Evolutionary conservation across 768 basidiomycete species (phyloP), one percentile per base, ranked within the genome.

Genomic region (Gelatoporia subvermispora): DNA sequence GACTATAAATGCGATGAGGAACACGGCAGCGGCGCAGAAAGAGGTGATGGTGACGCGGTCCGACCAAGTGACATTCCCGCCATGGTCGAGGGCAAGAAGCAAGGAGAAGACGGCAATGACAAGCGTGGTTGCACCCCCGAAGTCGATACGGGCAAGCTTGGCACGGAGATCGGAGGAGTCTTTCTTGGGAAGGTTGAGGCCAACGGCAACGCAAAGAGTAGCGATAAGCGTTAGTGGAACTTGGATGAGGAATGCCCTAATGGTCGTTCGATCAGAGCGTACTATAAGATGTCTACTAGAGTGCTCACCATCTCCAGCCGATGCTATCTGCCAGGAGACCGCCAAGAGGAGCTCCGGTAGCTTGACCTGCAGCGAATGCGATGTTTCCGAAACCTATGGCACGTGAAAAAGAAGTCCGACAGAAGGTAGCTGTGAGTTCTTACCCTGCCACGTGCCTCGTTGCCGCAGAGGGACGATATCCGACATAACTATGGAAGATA

Each of bases 361-460:
- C 74, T 20, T 77, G 77, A 9, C 84, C 84, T 15, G 68, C 62
- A 0, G 81, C 77, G 49, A 72, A 84, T 2, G 84, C 71, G 24
- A 84, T 74, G 58, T 83, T 85, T 3, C 79, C 61, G 10, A 85
- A 60, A 1, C 81, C 79, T 78, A 17, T 8, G 34, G 8, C 2
- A 2, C 2, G 36, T 41, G 35, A 42, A 37, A 17, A 2, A 4
- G 10, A 8, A 22, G 39, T 4, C n/a, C 9, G 1, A 13, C 21
- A 21, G 35, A 23, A 11, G 43, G 8, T 15, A 5, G 21, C 24
- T 17, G 11, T 5, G 1, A 50, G n/a, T n/a, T n/a, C 60, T 3
- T 20, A 73, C 81, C 84, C 76, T 85, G 83, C 76, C 81, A 83
- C n/a, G 81, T 84, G 20, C 84, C 84, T 43, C 83, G 70, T 20